Evolutionary conservation across 2,329 filamentous ascomycete genomes (phyloP).

Genomic region (Whalleya microplaca): DNA sequence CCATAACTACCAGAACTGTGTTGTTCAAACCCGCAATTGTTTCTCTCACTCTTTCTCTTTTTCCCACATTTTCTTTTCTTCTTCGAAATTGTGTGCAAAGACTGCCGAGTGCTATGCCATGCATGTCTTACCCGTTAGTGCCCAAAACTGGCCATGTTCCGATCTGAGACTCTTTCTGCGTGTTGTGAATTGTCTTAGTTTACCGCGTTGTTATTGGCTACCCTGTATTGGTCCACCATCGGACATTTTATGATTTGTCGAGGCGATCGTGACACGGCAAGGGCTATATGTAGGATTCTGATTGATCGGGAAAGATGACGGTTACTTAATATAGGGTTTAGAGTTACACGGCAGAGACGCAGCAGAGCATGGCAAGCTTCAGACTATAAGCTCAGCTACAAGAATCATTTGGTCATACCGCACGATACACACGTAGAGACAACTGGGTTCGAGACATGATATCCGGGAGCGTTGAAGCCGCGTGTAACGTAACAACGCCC

Average conservation of each 20-base stretch:
- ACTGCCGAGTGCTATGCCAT: neutral
- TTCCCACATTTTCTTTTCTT: neutral
- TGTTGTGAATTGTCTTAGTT: conserved; percentile 13
- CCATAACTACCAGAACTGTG: neutral
- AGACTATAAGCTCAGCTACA: neutral
- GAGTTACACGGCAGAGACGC: conserved; percentile 20
- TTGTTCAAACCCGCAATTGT: too few species aligned
- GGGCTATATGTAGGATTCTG: conserved; percentile 20
- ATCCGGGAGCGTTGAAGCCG: neutral
- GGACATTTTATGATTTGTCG: conserved; percentile 33
- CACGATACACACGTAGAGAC: too few species aligned
- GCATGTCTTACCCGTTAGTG: neutral
- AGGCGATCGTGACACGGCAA: conserved; percentile 24
- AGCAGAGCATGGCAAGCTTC: neutral
- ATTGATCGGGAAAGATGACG: conserved; percentile 20
- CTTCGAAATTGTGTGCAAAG: neutral
- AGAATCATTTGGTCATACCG: neutral
- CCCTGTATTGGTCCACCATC: conserved; percentile 7
- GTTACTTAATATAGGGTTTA: conserved; percentile 19
- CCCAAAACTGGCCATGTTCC: conserved; percentile 1
- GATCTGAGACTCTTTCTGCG: conserved; percentile 5
- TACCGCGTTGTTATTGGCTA: conserved; percentile 19
- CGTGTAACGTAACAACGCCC: neutral
- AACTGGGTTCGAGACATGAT: neutral
- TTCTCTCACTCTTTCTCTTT: too few species aligned